Conservation (phyloP, 2,329 filamentous ascomycete species). For the Diplodia corticola region DNA sequence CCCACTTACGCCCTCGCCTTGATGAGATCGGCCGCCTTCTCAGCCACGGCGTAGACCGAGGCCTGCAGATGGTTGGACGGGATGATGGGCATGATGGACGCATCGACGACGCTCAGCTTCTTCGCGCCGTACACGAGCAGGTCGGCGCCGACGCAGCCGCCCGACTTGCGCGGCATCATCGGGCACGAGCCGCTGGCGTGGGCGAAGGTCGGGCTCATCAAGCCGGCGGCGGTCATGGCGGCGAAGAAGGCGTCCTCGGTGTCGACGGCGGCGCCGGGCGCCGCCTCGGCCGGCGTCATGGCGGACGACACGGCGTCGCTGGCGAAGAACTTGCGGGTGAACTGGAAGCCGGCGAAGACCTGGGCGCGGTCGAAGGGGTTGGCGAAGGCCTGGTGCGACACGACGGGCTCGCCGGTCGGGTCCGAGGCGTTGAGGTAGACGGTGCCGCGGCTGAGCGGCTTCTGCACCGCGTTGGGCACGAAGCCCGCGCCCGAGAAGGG, state of each 20-base stretch:
- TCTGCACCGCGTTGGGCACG: conserved; percentile 6
- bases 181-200: conserved; percentile 9
- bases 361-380: conserved; percentile 7
- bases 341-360: conserved; percentile 38
- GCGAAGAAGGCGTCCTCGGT: conserved; percentile 19
- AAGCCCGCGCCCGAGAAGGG: conserved; percentile 46
- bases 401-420: conserved; percentile 28
- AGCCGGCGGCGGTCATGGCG: conserved; percentile 19
- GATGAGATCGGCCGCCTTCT: conserved; percentile 34
- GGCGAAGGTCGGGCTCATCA: conserved; percentile 33
- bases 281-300: conserved; percentile 25
- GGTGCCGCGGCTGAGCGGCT: conserved; percentile 30
- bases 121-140: conserved; percentile 32
- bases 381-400: background rate
- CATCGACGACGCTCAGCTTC: conserved; percentile 25
- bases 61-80: conserved; percentile 6
- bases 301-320: conserved; percentile 32
- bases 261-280: conserved; percentile 25
- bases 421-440: conserved; percentile 34
- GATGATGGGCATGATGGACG: conserved; percentile 24
- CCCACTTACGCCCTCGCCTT: conserved; percentile 26
- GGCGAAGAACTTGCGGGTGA: conserved; percentile 35
- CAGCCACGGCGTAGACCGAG: conserved; percentile 19
- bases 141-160: conserved; percentile 34
- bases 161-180: conserved; percentile 23